These are phyloP conservation scores for Penicillium sp. DNA, from an alignment of 2,329 filamentous ascomycete species.

Conservation along the genomic window DNA sequence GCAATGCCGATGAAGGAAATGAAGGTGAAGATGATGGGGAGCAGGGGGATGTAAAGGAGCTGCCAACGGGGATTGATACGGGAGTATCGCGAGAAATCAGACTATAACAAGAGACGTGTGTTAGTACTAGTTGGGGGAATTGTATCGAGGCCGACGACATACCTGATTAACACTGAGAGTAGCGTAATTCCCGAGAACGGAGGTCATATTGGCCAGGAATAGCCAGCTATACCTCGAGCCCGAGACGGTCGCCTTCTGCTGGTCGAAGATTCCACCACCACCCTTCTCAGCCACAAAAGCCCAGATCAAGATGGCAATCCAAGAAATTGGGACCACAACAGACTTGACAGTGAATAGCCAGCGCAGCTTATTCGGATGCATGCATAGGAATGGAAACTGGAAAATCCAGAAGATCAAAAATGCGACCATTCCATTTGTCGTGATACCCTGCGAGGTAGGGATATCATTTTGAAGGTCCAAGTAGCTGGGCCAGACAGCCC, in stretches of 20 bases:
- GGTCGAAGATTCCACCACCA: conserved; percentile 55
- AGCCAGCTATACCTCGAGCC: conserved; percentile 61
- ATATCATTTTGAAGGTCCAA: conserved; percentile 46
- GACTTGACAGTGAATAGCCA: conserved; percentile 48
- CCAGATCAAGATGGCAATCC: conserved; percentile 69
- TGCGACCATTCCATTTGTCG: conserved; percentile 53
- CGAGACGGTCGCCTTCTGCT: conserved; percentile 52
- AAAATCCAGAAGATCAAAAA: conserved; percentile 54
- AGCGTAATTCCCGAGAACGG: conserved; percentile 58
- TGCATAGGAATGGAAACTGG: conserved; percentile 54
- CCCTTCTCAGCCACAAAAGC: conserved; percentile 61
- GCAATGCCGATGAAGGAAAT: conserved; percentile 57
- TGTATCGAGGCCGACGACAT: neutral
- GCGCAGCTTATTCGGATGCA: conserved; percentile 50
- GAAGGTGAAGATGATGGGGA: conserved; percentile 61
- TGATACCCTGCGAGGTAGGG: conserved; percentile 51
- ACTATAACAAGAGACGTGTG: conserved; percentile 37
- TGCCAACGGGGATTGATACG: conserved; percentile 57
- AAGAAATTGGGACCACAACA: conserved; percentile 61
- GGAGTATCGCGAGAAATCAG: conserved; percentile 64
- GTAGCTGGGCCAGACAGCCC: conserved; percentile 58
- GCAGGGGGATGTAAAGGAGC: conserved; percentile 57
- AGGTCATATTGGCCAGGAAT: conserved; percentile 58
- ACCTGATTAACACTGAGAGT: conserved; percentile 59
- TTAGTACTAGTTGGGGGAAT: neutral